Evolutionary conservation across 1,139 yeast genomes (phyloP).

Genomic region (Yamadazyma spencermartinsiae): DNA sequence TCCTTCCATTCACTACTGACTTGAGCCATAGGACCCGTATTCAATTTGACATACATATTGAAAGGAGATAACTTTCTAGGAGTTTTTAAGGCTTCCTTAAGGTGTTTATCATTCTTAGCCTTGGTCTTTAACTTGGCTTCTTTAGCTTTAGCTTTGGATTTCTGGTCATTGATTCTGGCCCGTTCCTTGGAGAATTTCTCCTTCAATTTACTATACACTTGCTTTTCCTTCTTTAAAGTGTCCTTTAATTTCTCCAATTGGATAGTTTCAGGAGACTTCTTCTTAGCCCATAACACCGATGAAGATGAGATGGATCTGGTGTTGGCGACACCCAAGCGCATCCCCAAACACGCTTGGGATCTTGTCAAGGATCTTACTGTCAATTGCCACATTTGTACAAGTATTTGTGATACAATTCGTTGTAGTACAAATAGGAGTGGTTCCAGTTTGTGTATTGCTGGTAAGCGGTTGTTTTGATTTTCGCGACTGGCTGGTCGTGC

Average conservation of each 20-base stretch:
- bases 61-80: constrained; percentile 28
- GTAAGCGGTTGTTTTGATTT: no score
- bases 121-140: constrained; percentile 14
- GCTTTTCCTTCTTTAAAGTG: constrained; percentile 26
- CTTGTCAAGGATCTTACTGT: background rate
- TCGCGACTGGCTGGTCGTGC: no score
- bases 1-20: constrained; percentile 10
- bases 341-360: background rate
- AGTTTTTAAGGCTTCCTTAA: constrained; percentile 29
- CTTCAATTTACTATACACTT: constrained; percentile 21
- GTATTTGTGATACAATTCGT: no score
- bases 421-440: no score
- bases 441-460: no score
- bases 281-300: background rate
- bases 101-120: constrained; percentile 20
- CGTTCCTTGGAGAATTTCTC: constrained; percentile 19
- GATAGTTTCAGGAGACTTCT: constrained; percentile 4
- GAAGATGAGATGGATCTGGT: background rate
- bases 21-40: constrained; percentile 9
- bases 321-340: background rate
- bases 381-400: no score
- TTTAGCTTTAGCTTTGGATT: constrained; percentile 14
- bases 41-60: constrained; percentile 28
- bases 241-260: constrained; percentile 12
- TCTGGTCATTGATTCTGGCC: constrained; percentile 16